Evolutionary conservation across 2,329 filamentous ascomycete genomes (phyloP).

Genomic region (Cercospora sp.): DNA sequence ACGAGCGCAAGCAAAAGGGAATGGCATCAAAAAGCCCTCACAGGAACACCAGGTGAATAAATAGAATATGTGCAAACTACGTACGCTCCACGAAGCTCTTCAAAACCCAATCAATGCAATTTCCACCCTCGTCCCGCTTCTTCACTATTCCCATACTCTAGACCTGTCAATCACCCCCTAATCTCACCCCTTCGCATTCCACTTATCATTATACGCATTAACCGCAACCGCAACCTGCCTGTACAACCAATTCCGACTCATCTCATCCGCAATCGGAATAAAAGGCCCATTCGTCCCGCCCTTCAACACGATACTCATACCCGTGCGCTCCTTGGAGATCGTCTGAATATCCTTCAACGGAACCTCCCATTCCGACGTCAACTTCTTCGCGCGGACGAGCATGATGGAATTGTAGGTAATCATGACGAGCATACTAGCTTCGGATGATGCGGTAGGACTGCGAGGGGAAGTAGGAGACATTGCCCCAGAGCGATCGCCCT

Average conservation of each 20-base stretch:
- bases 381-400: constrained; percentile 80
- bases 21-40: not conserved
- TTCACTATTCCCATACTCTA: too few species aligned
- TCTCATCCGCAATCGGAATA: constrained; percentile 89
- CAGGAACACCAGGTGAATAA: not conserved
- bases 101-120: not conserved
- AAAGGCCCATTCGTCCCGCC: constrained; percentile 93
- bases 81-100: not conserved
- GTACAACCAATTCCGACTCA: constrained; percentile 66
- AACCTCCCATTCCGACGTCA: constrained; percentile 94
- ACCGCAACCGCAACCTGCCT: constrained; percentile 65
- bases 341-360: constrained; percentile 94
- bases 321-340: constrained; percentile 93
- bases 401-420: constrained; percentile 69
- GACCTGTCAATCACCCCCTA: not conserved
- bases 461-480: constrained; percentile 16
- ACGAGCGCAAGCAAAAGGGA: too few species aligned
- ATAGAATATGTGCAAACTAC: not conserved
- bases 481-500: constrained; percentile 58
- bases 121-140: too few species aligned
- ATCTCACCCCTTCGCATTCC: constrained; percentile 58
- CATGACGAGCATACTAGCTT: constrained; percentile 66
- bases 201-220: constrained; percentile 67
- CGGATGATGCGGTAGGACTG: constrained; percentile 24
- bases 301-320: constrained; percentile 82